Base-by-base conservation (phyloP, 2,329 filamentous ascomycete genomes). In the Lachnellula arida region DNA sequence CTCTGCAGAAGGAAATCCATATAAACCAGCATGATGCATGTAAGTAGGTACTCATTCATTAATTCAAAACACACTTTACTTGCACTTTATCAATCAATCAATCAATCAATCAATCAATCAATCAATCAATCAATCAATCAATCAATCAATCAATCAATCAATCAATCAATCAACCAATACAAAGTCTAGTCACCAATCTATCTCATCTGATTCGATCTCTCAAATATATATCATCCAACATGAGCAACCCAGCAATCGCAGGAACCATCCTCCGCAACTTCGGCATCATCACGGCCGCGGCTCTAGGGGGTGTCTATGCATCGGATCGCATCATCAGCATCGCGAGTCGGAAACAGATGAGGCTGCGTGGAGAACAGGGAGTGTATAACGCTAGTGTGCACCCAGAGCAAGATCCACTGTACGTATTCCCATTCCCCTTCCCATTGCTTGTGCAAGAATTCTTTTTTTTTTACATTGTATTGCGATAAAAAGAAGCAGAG, bases 191-290 rank as follows among this genome's bases (percentile, higher is more conserved):
- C 28, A 32, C 32, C 3, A 37, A 17, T 49, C n/a, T 19, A 14
- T n/a, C n/a, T n/a, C n/a, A 49, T 19, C 9, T n/a, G 11, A 3
- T 48, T 17, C 46, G 25, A 49, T n/a, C 6, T 34, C 47, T 17
- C 28, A 39, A 14, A 39, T 39, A 39, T 51, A 19, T 12, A 15
- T 6, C 15, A n/a, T 35, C 15, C 25, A 53, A 53, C 15, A 53
- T 53, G 51, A 46, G 34, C 5, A 53, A 48, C 35, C 51, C 51
- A 53, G 51, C 51, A 48, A 42, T 53, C 51, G 51, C 51, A 40
- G 51, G 51, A 5, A 17, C 8, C 4, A 53, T 53, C 35, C 51
- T 53, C 23, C 23, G 17, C 5, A 53, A 53, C 12, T 53, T 53
- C 34, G 4, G 34, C 14, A 48, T 53, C 5, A 28, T 48, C 22